Conservation (phyloP, 768 basidiomycete genomes). For the Termitomyces eurrhizus region DNA sequence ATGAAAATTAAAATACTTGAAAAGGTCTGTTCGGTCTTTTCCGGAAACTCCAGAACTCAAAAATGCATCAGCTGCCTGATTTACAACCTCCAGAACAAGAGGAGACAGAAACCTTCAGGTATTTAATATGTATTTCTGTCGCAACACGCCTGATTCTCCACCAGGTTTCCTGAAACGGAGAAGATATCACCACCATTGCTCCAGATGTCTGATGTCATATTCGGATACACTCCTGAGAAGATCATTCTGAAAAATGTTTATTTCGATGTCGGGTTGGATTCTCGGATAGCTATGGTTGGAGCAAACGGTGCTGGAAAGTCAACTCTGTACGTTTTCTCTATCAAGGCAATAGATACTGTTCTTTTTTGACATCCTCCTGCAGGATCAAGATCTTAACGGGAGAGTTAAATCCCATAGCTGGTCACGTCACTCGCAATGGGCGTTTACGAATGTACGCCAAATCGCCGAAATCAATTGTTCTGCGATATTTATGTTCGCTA, state of each 20-base stretch:
- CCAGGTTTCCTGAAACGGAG: slow-evolving; percentile 90
- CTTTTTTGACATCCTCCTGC: slow-evolving; percentile 4
- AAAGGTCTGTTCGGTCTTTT: slow-evolving; percentile 44
- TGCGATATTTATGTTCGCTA: slow-evolving; percentile 4
- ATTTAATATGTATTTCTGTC: slow-evolving; percentile 6
- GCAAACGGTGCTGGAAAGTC: slow-evolving; percentile 97
- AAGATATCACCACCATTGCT: slow-evolving; percentile 96
- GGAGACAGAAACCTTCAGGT: slow-evolving; percentile 92
- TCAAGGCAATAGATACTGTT: neutral
- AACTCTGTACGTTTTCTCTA: slow-evolving; percentile 58
- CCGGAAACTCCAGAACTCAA: neutral
- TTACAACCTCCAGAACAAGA: slow-evolving; percentile 90
- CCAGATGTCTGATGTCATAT: slow-evolving; percentile 87
- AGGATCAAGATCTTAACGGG: slow-evolving; percentile 93
- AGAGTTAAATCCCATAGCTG: slow-evolving; percentile 67
- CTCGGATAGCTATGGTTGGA: slow-evolving; percentile 91
- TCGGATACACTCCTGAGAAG: slow-evolving; percentile 81
- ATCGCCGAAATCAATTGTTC: slow-evolving; percentile 20
- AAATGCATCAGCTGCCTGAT: slow-evolving; percentile 68
- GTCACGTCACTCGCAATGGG: slow-evolving; percentile 88
- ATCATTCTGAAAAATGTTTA: slow-evolving; percentile 75
- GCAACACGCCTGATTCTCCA: neutral
- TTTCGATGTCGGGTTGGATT: slow-evolving; percentile 93
- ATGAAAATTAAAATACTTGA: slow-evolving; percentile 73
- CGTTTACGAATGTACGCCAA: slow-evolving; percentile 76